Base-by-base conservation (phyloP, 345 rosid species). In the Salix exigua region DNA sequence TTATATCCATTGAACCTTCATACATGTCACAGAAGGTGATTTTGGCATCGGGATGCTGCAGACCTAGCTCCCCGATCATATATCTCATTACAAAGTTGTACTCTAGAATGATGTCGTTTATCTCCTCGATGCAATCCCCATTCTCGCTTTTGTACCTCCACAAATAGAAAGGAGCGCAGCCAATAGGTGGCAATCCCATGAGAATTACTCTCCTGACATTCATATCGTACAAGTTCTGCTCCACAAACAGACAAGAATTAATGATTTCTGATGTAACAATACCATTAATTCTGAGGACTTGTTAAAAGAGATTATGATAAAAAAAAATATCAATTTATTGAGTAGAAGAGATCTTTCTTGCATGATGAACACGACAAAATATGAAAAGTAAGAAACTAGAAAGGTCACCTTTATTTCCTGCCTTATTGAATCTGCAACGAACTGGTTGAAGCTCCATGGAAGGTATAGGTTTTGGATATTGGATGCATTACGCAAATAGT, bases 371-470 rank as follows among this genome's bases (percentile, higher is more conserved):
- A 62, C 17, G 40, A 44, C 73, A 30, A 10, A 28, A 46, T 8
- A n/a, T 48, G 35, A 19, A 7, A 18, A 38, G 53, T 18, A 9
- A 23, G 61, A 61, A 61, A 65, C 7, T 12, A 38, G 23, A 58
- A 26, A 44, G 55, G 21, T 82, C 38, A 91, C 99, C 95, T 85
- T 89, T 53, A 95, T 85, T 83, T 89, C 93, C 82, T 85, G 89
- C 72, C 79, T 88, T 77, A 93, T 11, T 31, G 85, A 70, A 5
- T 92, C 76, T 66, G 93, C 96, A 81, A 95, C 79, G 83, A 93
- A 90, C 85, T 84, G 93, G 84, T 89, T 90, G 83, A 91, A 95
- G 82, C 87, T 81, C 97, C 99, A 93, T 1, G 99, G 99, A 6
- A 89, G 84, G 79, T 90, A 93, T 48, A 88, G 79, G 55, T 83